Evolutionary conservation across 2,329 filamentous ascomycete species (phyloP), one percentile per base, ranked within the genome.

Genomic region (Plenodomus tracheiphilus): DNA sequence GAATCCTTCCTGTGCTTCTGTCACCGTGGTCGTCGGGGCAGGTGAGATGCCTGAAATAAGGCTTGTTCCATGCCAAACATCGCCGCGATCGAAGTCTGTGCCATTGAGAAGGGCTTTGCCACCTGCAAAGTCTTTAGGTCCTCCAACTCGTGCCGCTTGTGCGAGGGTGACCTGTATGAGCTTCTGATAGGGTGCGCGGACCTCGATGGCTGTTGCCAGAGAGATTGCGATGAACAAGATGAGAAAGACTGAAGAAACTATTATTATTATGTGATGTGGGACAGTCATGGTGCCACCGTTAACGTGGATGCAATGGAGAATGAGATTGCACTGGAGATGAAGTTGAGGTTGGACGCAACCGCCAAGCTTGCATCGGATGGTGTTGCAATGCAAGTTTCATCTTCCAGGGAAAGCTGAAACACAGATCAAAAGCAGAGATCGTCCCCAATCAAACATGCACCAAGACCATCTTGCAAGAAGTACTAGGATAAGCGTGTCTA

Each of bases 161-260:
- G 65, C 66, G n/a, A 59, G 37, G 1, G 40, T 37, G 18, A 69
- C 48, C 37, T 63, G 65, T 19, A 59, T 53, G 11, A 68, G 30
- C 41, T 59, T 64, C 32, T 43, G 42, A 7, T 56, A 53, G 36
- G 62, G 49, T 15, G 58, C 56, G 48, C 66, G 64, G 28, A 65
- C 43, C 53, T 70, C 58, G 34, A 71, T 54, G 11, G 64, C 58
- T 2, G 63, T 61, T 18, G 59, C 56, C 7, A 71, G 49, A 7
- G 65, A 65, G 30, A 67, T 49, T 11, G 68, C 59, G 41, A 70
- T 59, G 7, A 69, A 42, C n/a, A 70, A 41, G 8, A 70, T 55
- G 5, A 70, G 46, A 8, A 55, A 45, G 1, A 63, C 56, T 1
- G 66, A 66, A 1, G 66, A 61, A 1, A 55, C 54, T 28, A 66